These are phyloP conservation scores for Sporobolomyces roseus DNA, from an alignment of 768 basidiomycete species.

Conservation along the genomic window DNA sequence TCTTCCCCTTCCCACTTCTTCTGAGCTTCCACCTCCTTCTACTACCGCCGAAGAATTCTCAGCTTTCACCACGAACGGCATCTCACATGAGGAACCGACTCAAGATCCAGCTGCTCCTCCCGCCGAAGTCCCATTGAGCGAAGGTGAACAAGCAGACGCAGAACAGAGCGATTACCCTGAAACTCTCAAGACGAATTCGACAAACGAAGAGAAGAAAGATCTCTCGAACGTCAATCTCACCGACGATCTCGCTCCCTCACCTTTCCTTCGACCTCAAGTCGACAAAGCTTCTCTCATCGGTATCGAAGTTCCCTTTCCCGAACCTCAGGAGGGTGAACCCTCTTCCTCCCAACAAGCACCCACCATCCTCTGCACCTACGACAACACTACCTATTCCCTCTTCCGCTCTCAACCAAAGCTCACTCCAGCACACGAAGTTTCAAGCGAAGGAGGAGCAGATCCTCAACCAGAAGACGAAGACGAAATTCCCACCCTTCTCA, in stretches of 20 bases:
- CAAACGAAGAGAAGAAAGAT: neutral
- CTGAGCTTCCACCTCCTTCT: neutral
- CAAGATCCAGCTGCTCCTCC: neutral
- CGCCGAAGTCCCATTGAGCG: neutral
- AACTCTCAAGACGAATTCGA: neutral
- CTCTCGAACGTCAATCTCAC: too few relatives aligned
- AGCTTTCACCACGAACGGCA: neutral
- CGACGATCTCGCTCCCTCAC: too few relatives aligned
- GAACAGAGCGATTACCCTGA: conserved; percentile 15
- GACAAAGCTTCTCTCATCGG: conserved; percentile 9
- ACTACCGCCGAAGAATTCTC: neutral
- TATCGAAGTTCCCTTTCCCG: neutral
- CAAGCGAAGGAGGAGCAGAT: neutral
- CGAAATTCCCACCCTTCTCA: conserved; percentile 22
- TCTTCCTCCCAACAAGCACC: neutral
- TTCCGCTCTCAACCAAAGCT: conserved; percentile 17
- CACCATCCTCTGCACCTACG: conserved; percentile 17
- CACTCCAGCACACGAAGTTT: neutral
- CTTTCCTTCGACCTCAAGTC: neutral
- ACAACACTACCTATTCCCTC: conserved; percentile 21
- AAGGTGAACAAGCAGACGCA: conserved; percentile 16
- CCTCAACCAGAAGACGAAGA: neutral
- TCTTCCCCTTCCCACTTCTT: too few relatives aligned
- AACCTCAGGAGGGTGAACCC: too few relatives aligned
- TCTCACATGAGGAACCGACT: neutral